These are phyloP conservation scores for Artemisia annua DNA, from an alignment of 129 eudicot species.

Conservation along the genomic window DNA sequence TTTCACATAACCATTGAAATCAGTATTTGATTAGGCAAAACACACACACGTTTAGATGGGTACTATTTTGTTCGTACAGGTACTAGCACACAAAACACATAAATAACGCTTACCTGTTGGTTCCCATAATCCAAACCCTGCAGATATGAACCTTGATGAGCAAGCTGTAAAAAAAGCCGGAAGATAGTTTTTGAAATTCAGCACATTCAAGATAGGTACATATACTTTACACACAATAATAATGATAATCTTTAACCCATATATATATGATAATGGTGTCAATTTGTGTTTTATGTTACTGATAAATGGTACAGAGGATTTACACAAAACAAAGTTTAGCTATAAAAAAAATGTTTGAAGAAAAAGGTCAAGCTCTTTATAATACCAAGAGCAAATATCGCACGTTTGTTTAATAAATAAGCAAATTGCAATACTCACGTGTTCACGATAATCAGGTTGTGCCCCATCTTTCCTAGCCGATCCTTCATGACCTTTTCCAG, in stretches of 20 bases:
- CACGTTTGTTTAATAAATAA: too few relatives aligned
- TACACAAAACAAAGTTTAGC: background rate
- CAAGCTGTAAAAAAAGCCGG: constrained; percentile 34
- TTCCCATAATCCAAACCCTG: constrained; percentile 63
- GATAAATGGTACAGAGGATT: background rate
- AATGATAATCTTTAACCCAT: too few relatives aligned
- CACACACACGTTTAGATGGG: background rate
- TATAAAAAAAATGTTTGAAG: background rate
- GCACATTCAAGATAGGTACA: background rate
- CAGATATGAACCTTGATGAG: constrained; percentile 56
- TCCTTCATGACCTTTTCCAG: constrained; percentile 68
- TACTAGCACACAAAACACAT: background rate
- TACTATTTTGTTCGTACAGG: background rate
- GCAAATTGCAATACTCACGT: constrained; percentile 35
- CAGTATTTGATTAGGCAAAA: background rate
- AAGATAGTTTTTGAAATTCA: background rate
- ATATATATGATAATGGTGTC: too few relatives aligned
- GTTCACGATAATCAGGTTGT: constrained; percentile 49
- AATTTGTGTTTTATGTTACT: background rate
- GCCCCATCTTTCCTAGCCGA: constrained; percentile 53
- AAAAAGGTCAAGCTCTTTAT: background rate
- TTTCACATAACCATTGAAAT: background rate
- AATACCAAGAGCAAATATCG: too few relatives aligned
- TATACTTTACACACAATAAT: background rate
- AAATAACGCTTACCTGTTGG: constrained; percentile 41